A percentile compares a stretch with the other conserved stretches of the same genome.
phyloP scores from a whole-genome alignment of 768 basidiomycete genomes.

The Exsudoporus frostii region DNA sequence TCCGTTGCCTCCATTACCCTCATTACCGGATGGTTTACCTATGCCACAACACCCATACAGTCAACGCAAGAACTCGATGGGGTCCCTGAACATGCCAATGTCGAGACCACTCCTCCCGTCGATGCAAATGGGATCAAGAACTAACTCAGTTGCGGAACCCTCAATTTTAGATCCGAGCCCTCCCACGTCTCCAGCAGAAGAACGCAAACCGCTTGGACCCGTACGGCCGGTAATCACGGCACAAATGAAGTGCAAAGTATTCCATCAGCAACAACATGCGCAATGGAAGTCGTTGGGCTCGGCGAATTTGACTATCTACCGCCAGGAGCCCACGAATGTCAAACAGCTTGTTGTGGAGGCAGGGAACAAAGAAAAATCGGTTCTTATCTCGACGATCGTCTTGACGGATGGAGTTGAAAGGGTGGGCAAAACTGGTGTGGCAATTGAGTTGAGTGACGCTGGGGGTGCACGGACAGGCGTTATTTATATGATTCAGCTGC shows the following conservation, averaged over 20 bases:
- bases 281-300: conserved; percentile 96
- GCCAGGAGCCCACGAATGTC: conserved; percentile 78
- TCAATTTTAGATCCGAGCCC: conserved; percentile 74
- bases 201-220: conserved; percentile 57
- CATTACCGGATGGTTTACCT: conserved; percentile 33
- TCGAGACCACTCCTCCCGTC: conserved; percentile 60
- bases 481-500: conserved; percentile 95
- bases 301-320: conserved; percentile 84
- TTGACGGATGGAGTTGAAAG: conserved; percentile 95
- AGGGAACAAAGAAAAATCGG: conserved; percentile 68
- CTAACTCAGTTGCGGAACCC: conserved; percentile 48
- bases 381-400: conserved; percentile 93
- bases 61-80: conserved; percentile 20
- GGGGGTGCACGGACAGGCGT: conserved; percentile 89
- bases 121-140: conserved; percentile 50
- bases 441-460: conserved; percentile 86
- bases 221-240: conserved; percentile 76
- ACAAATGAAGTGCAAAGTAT: conserved; percentile 98
- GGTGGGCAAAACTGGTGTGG: conserved; percentile 98
- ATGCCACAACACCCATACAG: conserved; percentile 27
- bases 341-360: conserved; percentile 96
- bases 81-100: conserved; percentile 36
- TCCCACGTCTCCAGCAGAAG: conserved; percentile 73
- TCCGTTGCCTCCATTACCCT: conserved; percentile 37
- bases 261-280: conserved; percentile 92